phyloP scores from a whole-genome alignment of 306 rosid species.

The Albizia julibrissin region DNA sequence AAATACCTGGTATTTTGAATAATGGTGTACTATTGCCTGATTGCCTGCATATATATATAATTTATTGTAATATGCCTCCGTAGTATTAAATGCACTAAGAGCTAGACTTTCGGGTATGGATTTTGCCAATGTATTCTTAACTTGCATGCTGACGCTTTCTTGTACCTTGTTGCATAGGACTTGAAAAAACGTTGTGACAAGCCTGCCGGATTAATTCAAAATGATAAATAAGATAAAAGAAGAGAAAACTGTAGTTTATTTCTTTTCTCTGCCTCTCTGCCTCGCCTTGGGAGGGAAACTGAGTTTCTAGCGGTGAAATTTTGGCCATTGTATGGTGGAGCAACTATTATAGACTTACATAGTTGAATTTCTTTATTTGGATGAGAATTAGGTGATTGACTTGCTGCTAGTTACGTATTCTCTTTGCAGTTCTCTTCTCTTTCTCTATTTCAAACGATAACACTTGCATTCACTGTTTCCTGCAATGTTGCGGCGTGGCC shows the following conservation, averaged over 20 bases:
- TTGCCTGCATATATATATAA: too few species aligned
- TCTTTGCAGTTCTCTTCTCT: neutral
- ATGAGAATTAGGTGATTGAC: constrained; percentile 4
- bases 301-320: constrained; percentile 35
- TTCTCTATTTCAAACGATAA: neutral
- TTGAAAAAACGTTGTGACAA: constrained; percentile 86
- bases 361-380: constrained; percentile 24
- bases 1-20: neutral
- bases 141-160: constrained; percentile 53
- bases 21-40: neutral
- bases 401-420: constrained; percentile 12
- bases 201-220: constrained; percentile 56
- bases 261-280: constrained; percentile 41
- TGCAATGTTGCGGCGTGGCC: neutral
- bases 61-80: neutral
- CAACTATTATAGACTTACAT: constrained; percentile 31
- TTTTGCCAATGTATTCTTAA: constrained; percentile 32
- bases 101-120: constrained; percentile 28
- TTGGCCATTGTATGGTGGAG: constrained; percentile 38
- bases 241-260: constrained; percentile 33
- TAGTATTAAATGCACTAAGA: neutral
- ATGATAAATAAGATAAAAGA: constrained; percentile 31
- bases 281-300: constrained; percentile 37
- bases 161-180: constrained; percentile 67
- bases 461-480: constrained; percentile 1